Evolutionary conservation across 2,329 filamentous ascomycete genomes (phyloP), one percentile per base, ranked within the genome.

Genomic region (Aspergillus pseudotamarii): DNA sequence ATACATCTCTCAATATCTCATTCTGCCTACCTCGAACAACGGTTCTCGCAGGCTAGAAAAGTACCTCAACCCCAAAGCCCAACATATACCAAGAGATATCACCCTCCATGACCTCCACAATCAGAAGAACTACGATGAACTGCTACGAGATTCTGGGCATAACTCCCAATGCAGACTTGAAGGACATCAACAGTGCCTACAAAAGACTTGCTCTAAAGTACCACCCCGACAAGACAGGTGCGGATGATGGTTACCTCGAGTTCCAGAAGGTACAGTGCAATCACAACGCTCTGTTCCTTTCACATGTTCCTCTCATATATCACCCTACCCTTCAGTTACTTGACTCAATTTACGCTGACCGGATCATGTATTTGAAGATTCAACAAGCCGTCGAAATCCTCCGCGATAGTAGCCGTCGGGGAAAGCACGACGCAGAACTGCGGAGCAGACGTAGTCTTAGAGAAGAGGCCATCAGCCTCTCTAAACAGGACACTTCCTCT

Each of bases 131-230:
- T 46, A 56, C 23, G n/a, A 54, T 64, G 10, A 60, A 76, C 56
- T 69, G 68, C 60, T 78, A 78, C 50, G 61, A 67, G 8, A 61
- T 70, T 36, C 68, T 78, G 10, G 71, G 70, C 1, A 67, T 77
- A n/a, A 11, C 64, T 4, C 60, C 41, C 10, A 28, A 73, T 46
- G 71, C 75, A n/a, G 66, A 66, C 2, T 34, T 69, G 43, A 70
- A 73, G 38, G 74, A 76, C 8, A 77, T 78, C 61, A 76, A 75
- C 57, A 66, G 64, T 32, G 71, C 75, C 3, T 79, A 76, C 66
- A 77, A 74, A 43, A 69, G 60, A 45, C 71, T 78, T n/a, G 74
- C 74, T 9, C 62, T 79, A 30, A 73, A 73, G 53, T 63, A 71
- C 57, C 75, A 78, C 53, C 76, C 76, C 2, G 76, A 78, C 65